Base-by-base conservation (phyloP, 2,329 filamentous ascomycete genomes). In the Pseudogymnoascus sp. region DNA sequence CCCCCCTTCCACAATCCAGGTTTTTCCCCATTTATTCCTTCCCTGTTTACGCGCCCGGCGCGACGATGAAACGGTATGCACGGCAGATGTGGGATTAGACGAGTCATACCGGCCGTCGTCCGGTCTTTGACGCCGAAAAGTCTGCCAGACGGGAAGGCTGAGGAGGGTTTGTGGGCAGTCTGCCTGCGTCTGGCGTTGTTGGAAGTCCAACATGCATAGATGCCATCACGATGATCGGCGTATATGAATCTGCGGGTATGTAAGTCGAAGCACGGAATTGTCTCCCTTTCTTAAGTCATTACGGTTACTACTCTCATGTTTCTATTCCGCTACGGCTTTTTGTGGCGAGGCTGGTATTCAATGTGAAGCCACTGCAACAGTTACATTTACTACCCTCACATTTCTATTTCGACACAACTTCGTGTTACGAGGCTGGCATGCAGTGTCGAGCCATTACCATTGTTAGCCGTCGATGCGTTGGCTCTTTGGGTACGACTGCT, bases 401-500 rank as follows among this genome's bases (percentile, higher is more conserved):
- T 9, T 25, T 52, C 14, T 11, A 52, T 30, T n/a, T 12, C 22
- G 11, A 7, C 8, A 14, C 41, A 25, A 25, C 12, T 14, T 25
- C 5, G 12, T 25, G 22, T 14, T 25, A n/a, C 11, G n/a, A 52
- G 45, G 5, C 45, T 52, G 45, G 14, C 25, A 52, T 55, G 49
- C 28, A 19, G 8, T 16, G 30, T 55, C 49, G 7, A 35, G n/a
- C 49, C 49, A 19, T 22, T 35, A 3, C 16, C 11, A 52, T 30
- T 52, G 45, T 30, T 30, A 19, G 49, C 49, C 12, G 49, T 35
- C 49, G n/a, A 55, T 55, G 49, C 49, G 16, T 55, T 55, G 49
- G 49, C 49, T 55, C 49, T 11, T 55, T 16, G 49, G 49, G 22
- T 55, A 55, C 49, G 49, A 55, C 22, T 55, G 49, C 49, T 55